These are phyloP conservation scores for Penicillium riverlandense DNA, from an alignment of 495 filamentous ascomycete species.

Conservation along the genomic window DNA sequence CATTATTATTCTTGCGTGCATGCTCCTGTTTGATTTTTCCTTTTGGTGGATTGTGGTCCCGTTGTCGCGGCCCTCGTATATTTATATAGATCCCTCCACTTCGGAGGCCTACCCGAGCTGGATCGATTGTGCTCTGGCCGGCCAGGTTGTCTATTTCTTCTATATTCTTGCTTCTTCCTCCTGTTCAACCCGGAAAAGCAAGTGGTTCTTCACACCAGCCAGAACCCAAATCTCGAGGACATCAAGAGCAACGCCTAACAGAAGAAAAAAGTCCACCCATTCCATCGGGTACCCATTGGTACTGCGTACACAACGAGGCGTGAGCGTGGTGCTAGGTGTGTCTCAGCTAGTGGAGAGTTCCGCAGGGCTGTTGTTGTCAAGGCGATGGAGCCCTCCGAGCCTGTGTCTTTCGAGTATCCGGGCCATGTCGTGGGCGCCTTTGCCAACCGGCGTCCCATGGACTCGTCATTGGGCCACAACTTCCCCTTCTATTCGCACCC, in stretches of 20 bases:
- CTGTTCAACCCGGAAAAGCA: constrained; percentile 7
- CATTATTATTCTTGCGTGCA: constrained; percentile 8
- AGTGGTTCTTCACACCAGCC: constrained; percentile 1
- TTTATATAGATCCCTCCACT: constrained; percentile 6
- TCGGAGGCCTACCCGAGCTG: constrained; percentile 2
- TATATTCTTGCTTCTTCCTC: constrained; percentile 6
- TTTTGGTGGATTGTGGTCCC: constrained; percentile 5
- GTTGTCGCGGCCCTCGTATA: not conserved
- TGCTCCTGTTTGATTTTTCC: constrained; percentile 1
- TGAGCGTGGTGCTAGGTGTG: no score
- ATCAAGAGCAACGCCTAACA: not conserved
- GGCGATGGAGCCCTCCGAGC: constrained; percentile 37
- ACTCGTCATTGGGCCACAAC: constrained; percentile 24
- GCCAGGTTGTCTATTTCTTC: constrained; percentile 11
- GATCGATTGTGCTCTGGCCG: constrained; percentile 3
- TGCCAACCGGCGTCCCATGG: constrained; percentile 31
- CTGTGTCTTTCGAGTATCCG: constrained; percentile 36
- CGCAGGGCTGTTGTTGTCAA: no score
- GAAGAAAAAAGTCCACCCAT: not conserved
- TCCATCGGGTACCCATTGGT: no score
- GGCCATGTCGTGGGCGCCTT: constrained; percentile 31
- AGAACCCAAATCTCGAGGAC: not conserved
- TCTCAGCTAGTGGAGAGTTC: no score
- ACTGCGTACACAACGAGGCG: no score
- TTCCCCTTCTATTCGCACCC: constrained; percentile 34